Base-by-base conservation (phyloP, 495 filamentous ascomycete genomes). In the Friedmanniomyces simplex region DNA sequence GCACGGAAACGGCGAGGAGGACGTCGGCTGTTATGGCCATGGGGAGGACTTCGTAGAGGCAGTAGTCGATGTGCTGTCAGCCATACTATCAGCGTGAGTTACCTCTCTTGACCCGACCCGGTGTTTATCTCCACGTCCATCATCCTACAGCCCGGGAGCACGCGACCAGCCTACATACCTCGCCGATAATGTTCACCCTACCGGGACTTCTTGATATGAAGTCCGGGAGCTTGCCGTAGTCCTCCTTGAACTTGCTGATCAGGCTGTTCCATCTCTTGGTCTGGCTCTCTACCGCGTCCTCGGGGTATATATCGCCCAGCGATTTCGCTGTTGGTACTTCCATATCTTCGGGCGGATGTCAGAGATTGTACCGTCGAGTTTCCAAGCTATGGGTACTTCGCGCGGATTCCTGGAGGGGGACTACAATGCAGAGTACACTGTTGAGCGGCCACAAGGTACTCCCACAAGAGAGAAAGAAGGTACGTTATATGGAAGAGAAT, bases 141-240 rank as follows among this genome's bases (percentile, higher is more conserved):
- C 28, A 4, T 10, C 3, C 3, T 32, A 32, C 28, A 32, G 28
- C 10, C 28, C 28, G 3, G 28, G 28, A 32, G 28, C 28, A 32
- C 24, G n/a, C 14, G 48, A 57, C 34, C 24, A 50, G 36, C 5
- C 18, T 37, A 21, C 60, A 32, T 62, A 73, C 71, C 56, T 98
- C 93, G 68, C 93, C 93, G 65, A 98, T 96, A 69, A 98, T 93
- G 76, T 97, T 97, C 58, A 98, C 93, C 56, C 93, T 80, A 52
- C 93, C 93, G 0, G 93, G 93, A 57, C 89, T 94, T 48, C 93
- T 82, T 1, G 93, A 80, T 7, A 97, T 81, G 64, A 96, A 97
- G 43, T 89, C 79, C 1, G 91, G 82, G 13, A 71, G 74, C 39
- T 79, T 76, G 57, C 79, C 82, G 72, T 90, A 96, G n/a, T 67